Evolutionary conservation across 2,329 filamentous ascomycete species (phyloP), one percentile per base, ranked within the genome.

Genomic region (Xylariaceae sp.): DNA sequence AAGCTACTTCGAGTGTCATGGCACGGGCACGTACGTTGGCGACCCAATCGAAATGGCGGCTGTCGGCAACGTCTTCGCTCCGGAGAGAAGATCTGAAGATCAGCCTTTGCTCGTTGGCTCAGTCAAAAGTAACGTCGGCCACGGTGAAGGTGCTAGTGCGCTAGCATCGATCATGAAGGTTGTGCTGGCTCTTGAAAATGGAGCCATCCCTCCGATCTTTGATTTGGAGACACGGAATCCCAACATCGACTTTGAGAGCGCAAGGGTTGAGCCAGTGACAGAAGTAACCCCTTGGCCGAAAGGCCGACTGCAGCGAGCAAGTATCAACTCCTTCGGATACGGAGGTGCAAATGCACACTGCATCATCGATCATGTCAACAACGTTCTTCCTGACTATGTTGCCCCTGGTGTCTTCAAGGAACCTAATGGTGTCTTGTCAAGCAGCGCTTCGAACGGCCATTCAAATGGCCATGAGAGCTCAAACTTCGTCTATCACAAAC

Each of bases 1-100:
- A 0, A 54, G n/a, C 3, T 62, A 59, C 44, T 48, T 66, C 11
- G 65, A 67, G 44, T 62, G 57, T 44, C 64, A 67, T 51, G 64
- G 75, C 1, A 77, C 76, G 0, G 76, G 75, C 0, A 78, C 76
- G 1, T 55, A 57, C 4, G 72, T 69, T 1, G 77, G 76, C 2
- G 76, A 78, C 58, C 72, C 74, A 0, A 62, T 70, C 4, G 77
- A 79, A 61, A 70, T 74, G 2, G 53, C 60, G 2, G 76, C 74
- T 4, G 67, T 77, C 4, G 57, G 62, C 0, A 60, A 55, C 0
- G 58, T 66, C 2, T 59, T 64, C 51, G 44, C 57, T 6, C 34
- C 56, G 50, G 9, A 42, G 57, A 53, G 64, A 11, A 11, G 56
- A 11, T 39, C 67, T 3, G 64, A 65, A 7, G 64, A 18, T 63